Conservation (phyloP, 352 stramenopile genomes). For the Elongisporangium undulatum region DNA sequence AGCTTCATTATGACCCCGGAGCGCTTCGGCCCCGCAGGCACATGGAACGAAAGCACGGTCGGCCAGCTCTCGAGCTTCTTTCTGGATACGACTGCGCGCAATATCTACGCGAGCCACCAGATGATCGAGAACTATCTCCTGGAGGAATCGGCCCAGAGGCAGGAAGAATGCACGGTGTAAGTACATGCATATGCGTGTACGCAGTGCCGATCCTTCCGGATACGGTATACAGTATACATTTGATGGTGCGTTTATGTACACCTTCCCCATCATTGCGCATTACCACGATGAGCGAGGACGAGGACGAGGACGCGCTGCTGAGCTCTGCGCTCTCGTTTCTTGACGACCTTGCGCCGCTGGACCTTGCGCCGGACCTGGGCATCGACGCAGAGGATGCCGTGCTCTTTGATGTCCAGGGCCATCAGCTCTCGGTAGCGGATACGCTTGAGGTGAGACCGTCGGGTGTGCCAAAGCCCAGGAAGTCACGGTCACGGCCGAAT, state of each 20-base stretch:
- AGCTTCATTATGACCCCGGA: conserved; percentile 22
- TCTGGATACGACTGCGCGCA: conserved; percentile 1
- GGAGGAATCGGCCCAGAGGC: not conserved
- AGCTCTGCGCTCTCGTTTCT: conserved; percentile 21
- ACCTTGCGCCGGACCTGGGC: not conserved
- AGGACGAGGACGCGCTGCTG: conserved; percentile 16
- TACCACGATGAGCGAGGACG: conserved; percentile 3
- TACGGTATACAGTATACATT: not conserved
- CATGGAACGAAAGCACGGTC: not conserved
- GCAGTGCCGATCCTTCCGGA: not conserved
- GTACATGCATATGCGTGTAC: not conserved
- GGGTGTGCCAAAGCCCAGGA: not conserved
- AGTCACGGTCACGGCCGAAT: conserved; percentile 20
- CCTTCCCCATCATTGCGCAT: not conserved
- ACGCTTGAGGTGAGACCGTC: not conserved
- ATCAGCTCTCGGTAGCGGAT: not conserved
- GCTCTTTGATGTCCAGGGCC: not conserved
- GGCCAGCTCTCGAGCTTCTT: conserved; percentile 10
- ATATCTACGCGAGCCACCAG: conserved; percentile 7
- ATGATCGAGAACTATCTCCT: conserved; percentile 10
- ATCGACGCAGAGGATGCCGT: not conserved
- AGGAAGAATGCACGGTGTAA: not conserved
- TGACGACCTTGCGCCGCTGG: conserved; percentile 9
- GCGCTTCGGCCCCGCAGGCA: conserved; percentile 10
- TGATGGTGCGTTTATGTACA: not conserved